Evolutionary conservation across 1,284 basidiomycete species (phyloP).

Genomic region (Cerioporus squamosus): DNA sequence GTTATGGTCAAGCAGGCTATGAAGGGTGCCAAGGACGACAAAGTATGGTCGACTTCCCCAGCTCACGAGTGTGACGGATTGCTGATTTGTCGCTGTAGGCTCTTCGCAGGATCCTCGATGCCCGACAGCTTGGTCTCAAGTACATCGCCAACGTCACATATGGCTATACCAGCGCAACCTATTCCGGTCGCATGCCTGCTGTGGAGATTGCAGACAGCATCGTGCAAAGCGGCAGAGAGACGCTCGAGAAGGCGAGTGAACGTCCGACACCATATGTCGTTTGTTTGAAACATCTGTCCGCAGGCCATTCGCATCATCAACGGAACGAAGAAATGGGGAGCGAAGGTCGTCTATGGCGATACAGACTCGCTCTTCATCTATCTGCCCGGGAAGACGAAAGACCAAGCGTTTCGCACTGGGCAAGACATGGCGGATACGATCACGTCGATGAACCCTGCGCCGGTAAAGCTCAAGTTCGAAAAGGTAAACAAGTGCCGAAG

Average conservation of each 20-base stretch:
- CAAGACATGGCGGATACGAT: conserved; percentile 90
- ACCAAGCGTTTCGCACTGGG: conserved; percentile 92
- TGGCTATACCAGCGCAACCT: conserved; percentile 93
- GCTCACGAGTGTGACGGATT: not conserved
- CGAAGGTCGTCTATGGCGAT: conserved; percentile 94
- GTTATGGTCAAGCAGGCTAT: conserved; percentile 98
- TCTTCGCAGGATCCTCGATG: conserved; percentile 78
- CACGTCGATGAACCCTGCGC: conserved; percentile 86
- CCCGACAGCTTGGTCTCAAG: conserved; percentile 88
- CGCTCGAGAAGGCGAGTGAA: conserved; percentile 81
- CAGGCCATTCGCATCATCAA: conserved; percentile 89
- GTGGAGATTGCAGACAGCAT: conserved; percentile 99
- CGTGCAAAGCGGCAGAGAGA: conserved; percentile 95
- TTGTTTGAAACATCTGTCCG: not conserved
- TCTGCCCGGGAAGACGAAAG: conserved; percentile 86
- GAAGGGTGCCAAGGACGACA: conserved; percentile 81
- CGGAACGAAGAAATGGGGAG: conserved; percentile 82
- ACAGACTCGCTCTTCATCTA: conserved; percentile 96
- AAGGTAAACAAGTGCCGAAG: conserved; percentile 66
- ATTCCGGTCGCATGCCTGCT: conserved; percentile 96
- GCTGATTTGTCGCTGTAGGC: conserved; percentile 49
- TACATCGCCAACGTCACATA: conserved; percentile 92
- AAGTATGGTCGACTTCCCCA: conserved; percentile 47
- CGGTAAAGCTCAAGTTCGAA: conserved; percentile 96
- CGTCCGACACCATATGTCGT: not conserved